Evolutionary conservation across 1,284 basidiomycete genomes (phyloP), one percentile per base, ranked within the genome.

Genomic region (Mycosarcoma mackinlayi): DNA sequence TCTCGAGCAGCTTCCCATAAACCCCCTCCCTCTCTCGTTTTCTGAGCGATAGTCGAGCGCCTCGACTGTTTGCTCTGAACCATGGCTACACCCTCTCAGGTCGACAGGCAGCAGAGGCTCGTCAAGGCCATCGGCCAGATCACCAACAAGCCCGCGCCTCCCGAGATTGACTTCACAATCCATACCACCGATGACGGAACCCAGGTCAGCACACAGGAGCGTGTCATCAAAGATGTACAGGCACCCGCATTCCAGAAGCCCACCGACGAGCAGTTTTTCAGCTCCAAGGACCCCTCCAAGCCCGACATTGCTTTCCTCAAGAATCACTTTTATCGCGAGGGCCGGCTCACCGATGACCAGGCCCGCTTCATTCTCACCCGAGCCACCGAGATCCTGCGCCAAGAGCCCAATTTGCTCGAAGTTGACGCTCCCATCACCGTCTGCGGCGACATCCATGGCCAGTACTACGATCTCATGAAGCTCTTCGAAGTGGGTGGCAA

Each of bases 271-370:
- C 93, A 98, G 84, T 97, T 98, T 87, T 82, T 62, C 69, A 77
- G 74, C 41, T 47, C 61, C 18, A 73, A 75, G 45, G 80, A 82
- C 38, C 79, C 80, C n/a, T 57, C 66, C 39, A 82, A 82, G 51
- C 80, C 80, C 13, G 80, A 98, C 84, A 88, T 98, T 77, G 93
- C 92, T 30, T 98, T 95, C 84, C 87, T 98, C 69, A 98, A 98
- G 87, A 98, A 98, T 79, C 95, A 98, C 85, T 97, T 98, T 82
- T 98, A 98, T 84, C 89, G 94, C 53, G 95, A 98, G 84, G 95
- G 95, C 0, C 66, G 83, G 38, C 80, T 96, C 76, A 93, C 89
- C 24, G 93, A 96, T 83, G 92, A 94, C 58, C 92, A 94, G 84
- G 92, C 92, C 16, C 83, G 93, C 55, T 94, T 89, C 85, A 95